Base-by-base conservation (phyloP, 768 basidiomycete species). In the Boletus rex-veris region DNA sequence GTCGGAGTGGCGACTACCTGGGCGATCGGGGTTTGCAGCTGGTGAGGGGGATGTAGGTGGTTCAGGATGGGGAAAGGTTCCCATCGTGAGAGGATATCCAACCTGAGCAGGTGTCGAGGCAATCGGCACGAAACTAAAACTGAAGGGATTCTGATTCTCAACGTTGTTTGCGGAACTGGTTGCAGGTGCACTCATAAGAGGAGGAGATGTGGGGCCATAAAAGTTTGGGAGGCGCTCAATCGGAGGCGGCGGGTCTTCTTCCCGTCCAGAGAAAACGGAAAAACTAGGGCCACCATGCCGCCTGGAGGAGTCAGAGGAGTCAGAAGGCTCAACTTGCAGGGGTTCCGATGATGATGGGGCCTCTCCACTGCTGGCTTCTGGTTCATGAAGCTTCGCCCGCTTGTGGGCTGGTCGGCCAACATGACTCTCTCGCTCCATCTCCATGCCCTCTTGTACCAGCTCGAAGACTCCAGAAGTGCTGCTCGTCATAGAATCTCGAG, bases 111-210 rank as follows among this genome's bases (percentile, higher is more conserved):
- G 78, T 6, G 81, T 82, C 30, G 81, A 78, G 10, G 80, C 68
- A n/a, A 75, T 72, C 12, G 79, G 79, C 30, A 76, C 69, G 59
- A 80, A 82, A 44, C 73, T 69, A 59, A 82, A 84, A 53, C 67
- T 73, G 60, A 84, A 84, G 2, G 76, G 76, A 42, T 77, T 74
- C 36, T 76, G 78, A 60, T 82, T 85, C 66, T 84, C 84, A 3
- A 74, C 61, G 12, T 77, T 78, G 45, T 75, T 71, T 24, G 78
- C 76, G 33, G 80, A 77, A 55, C 74, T 79, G 21, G 79, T 82
- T 8, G 70, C 63, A 7, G 69, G 63, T 50, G 59, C 69, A 45
- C 49, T 60, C 45, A 71, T 67, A 39, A 64, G 61, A 42, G 77
- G 70, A 52, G 77, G 75, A 12, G 81, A 75, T 4, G 75, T 55